A percentile compares a stretch with the other conserved stretches of the same genome.
Conservation (phyloP, 441 rosid genomes). For the Pelargonium cotyledonis region DNA sequence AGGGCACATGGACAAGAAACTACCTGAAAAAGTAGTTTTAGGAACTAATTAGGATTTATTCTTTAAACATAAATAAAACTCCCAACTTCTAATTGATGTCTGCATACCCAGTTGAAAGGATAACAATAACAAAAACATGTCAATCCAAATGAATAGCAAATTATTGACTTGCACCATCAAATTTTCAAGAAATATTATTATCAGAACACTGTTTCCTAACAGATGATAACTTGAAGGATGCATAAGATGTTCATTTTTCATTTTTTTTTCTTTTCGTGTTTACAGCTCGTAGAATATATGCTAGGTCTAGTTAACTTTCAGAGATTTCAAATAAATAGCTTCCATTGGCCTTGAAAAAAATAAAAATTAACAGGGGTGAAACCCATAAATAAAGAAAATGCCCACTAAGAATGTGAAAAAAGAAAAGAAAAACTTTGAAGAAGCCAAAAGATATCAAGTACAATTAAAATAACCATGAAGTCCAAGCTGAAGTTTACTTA, state of each 20-base stretch:
- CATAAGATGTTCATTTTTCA: background rate
- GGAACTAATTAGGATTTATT: background rate
- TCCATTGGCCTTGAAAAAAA: background rate
- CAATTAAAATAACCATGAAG: background rate
- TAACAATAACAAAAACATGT: background rate
- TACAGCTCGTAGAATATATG: background rate
- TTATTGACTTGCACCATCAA: background rate
- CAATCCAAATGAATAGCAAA: background rate
- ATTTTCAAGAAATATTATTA: background rate
- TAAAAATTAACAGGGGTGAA: background rate
- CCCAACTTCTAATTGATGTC: background rate
- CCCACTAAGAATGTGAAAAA: background rate
- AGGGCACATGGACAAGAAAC: conserved; percentile 96
- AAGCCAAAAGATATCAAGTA: background rate
- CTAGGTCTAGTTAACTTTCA: background rate
- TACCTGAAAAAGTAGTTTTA: conserved; percentile 43
- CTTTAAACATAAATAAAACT: background rate
- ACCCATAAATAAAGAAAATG: background rate
- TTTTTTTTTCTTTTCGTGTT: too few species aligned
- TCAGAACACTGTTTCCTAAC: background rate
- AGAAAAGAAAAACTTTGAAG: background rate
- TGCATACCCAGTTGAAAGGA: background rate
- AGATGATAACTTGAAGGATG: background rate
- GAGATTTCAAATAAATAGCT: background rate
- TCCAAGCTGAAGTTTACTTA: conserved; percentile 31